phyloP scores from a whole-genome alignment of 768 basidiomycete genomes.

The Hericium rajendrae region DNA sequence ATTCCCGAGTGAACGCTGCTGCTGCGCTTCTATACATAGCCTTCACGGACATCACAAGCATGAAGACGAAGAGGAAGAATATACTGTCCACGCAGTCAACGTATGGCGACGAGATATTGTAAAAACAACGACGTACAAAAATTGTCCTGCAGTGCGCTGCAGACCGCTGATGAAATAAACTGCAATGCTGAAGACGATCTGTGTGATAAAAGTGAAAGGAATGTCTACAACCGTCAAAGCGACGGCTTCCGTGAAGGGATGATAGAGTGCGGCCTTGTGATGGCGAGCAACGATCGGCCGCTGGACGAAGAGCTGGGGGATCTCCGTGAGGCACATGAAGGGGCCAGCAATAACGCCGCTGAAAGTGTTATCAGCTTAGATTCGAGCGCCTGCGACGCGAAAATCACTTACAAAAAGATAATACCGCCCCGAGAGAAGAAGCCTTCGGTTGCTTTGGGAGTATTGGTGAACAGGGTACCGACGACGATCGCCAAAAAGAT shows the following conservation, averaged over 20 bases:
- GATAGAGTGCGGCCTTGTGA: conserved; percentile 51
- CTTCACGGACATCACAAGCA: conserved; percentile 57
- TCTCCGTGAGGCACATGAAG: conserved; percentile 41
- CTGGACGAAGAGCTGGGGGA: conserved; percentile 44
- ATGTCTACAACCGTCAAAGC: conserved; percentile 50
- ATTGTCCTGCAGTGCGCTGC: conserved; percentile 45
- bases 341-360: conserved; percentile 74
- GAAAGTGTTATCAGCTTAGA: conserved; percentile 55
- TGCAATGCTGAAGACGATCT: conserved; percentile 35
- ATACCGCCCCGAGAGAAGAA: conserved; percentile 71
- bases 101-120: neutral
- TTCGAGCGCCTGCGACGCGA: conserved; percentile 37
- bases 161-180: conserved; percentile 57
- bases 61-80: conserved; percentile 48
- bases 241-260: conserved; percentile 48
- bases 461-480: conserved; percentile 55
- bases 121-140: conserved; percentile 41
- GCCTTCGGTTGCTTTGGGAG: conserved; percentile 43
- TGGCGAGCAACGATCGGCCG: conserved; percentile 53
- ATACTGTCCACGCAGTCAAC: conserved; percentile 28
- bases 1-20: conserved; percentile 46
- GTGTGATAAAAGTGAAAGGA: conserved; percentile 42
- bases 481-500: conserved; percentile 43
- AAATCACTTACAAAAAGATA: conserved; percentile 53
- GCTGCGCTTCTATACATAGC: conserved; percentile 65